These are phyloP conservation scores for Fusarium nelsonii DNA, from an alignment of 2,329 filamentous ascomycete species.

Conservation along the genomic window DNA sequence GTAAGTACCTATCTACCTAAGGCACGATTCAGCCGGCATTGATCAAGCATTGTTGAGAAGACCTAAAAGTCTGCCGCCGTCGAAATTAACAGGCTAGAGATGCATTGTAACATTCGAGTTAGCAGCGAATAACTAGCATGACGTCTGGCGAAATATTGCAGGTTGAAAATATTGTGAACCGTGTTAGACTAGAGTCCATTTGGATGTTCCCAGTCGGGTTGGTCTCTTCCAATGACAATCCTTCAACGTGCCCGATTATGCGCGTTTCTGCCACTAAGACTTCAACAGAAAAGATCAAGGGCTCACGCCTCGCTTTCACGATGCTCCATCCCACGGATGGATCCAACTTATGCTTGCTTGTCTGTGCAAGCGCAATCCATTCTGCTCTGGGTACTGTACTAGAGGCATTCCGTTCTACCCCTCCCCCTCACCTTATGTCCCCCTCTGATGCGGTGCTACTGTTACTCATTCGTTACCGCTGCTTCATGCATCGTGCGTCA, in stretches of 20 bases:
- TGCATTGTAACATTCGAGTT: conserved; percentile 23
- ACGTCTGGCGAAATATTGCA: conserved; percentile 9
- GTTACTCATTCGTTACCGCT: conserved; percentile 3
- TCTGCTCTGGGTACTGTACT: not conserved
- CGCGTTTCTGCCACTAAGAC: conserved; percentile 18
- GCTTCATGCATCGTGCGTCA: conserved; percentile 39
- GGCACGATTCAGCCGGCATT: conserved; percentile 33
- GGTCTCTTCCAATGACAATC: conserved; percentile 9
- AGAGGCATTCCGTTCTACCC: conserved; percentile 27
- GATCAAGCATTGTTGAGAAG: conserved; percentile 27
- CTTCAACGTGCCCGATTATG: conserved; percentile 1
- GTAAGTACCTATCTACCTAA: no score
- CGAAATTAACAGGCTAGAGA: conserved; percentile 8
- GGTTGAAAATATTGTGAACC: not conserved
- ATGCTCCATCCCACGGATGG: conserved; percentile 29
- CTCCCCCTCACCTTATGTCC: conserved; percentile 29
- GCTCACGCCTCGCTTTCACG: conserved; percentile 28
- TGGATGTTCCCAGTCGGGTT: conserved; percentile 7
- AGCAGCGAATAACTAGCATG: conserved; percentile 19
- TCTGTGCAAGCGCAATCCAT: conserved; percentile 23
- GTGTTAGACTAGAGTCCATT: conserved; percentile 23
- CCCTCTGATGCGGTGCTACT: conserved; percentile 14
- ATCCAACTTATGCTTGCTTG: conserved; percentile 18
- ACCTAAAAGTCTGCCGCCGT: conserved; percentile 22
- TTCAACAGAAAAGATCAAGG: conserved; percentile 27